Evolutionary conservation across 2,329 filamentous ascomycete species (phyloP).

Genomic region (Torrubiellomyces zombiae): DNA sequence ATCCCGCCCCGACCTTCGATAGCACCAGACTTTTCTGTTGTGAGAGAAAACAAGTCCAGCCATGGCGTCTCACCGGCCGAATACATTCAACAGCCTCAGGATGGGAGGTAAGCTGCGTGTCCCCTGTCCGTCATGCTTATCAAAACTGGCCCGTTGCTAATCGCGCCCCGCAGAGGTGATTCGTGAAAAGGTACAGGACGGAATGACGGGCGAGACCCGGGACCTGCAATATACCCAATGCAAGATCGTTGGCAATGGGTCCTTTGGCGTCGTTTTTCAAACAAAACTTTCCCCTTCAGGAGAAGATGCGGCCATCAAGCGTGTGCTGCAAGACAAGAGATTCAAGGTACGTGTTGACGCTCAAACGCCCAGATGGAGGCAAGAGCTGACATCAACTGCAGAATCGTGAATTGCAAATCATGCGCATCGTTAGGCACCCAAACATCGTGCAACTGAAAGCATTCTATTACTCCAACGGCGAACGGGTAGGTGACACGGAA

Average conservation of each 20-base stretch:
- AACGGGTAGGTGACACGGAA: conserved; percentile 63
- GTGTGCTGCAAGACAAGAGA: conserved; percentile 95
- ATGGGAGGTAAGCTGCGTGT: conserved; percentile 71
- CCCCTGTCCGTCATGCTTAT: conserved; percentile 2
- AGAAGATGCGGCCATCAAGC: conserved; percentile 97
- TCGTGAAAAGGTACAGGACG: conserved; percentile 97
- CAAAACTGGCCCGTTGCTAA: conserved; percentile 9
- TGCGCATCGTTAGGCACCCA: conserved; percentile 96
- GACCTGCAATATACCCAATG: conserved; percentile 98
- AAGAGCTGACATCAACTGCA: conserved; percentile 22
- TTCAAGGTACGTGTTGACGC: conserved; percentile 69
- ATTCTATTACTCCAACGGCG: conserved; percentile 98
- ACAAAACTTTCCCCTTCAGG: conserved; percentile 96
- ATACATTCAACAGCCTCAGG: conserved; percentile 72
- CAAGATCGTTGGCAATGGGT: conserved; percentile 98
- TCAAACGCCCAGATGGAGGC: background rate
- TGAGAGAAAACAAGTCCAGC: conserved; percentile 11
- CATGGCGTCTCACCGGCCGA: conserved; percentile 86
- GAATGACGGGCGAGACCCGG: conserved; percentile 86
- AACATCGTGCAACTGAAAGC: conserved; percentile 99
- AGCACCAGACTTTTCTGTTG: conserved; percentile 11
- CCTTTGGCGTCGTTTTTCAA: conserved; percentile 97
- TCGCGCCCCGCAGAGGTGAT: conserved; percentile 57
- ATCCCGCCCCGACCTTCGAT: conserved; percentile 10
- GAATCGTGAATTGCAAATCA: conserved; percentile 98